Conservation (phyloP, 202 grass and related monocot species). For the Setaria viridis region DNA sequence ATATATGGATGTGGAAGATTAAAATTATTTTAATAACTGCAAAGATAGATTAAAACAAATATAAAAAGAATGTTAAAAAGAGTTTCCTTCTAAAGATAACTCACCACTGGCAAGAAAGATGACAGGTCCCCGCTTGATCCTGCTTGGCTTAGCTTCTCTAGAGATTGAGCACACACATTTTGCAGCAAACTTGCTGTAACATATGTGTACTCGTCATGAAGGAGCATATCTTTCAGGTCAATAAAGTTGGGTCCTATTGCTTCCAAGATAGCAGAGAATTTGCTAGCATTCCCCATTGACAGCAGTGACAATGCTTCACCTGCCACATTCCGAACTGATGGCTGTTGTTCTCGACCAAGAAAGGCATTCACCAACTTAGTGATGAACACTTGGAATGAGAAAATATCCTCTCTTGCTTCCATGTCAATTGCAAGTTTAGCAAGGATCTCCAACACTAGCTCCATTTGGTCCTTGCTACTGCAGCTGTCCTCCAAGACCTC, state of each 20-base stretch:
- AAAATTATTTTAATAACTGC: too few relatives aligned
- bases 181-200: constrained; percentile 6
- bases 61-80: too few relatives aligned
- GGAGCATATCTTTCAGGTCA: background rate
- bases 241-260: background rate
- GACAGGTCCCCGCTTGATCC: background rate
- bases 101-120: background rate
- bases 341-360: background rate
- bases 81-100: too few relatives aligned
- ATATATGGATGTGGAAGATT: too few relatives aligned
- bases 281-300: background rate
- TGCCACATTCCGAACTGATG: too few relatives aligned
- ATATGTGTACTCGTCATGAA: background rate
- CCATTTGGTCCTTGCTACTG: background rate
- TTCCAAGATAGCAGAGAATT: background rate
- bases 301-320: constrained; percentile 14
- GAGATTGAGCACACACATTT: background rate
- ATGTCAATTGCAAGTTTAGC: too few relatives aligned
- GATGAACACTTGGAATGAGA: background rate
- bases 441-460: background rate
- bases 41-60: too few relatives aligned
- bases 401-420: constrained; percentile 10
- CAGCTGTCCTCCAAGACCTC: background rate
- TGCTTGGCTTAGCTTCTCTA: background rate
- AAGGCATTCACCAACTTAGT: constrained; percentile 17